These are phyloP conservation scores for Leucocoprinus sp. DNA, from an alignment of 768 basidiomycete species.

Conservation along the genomic window DNA sequence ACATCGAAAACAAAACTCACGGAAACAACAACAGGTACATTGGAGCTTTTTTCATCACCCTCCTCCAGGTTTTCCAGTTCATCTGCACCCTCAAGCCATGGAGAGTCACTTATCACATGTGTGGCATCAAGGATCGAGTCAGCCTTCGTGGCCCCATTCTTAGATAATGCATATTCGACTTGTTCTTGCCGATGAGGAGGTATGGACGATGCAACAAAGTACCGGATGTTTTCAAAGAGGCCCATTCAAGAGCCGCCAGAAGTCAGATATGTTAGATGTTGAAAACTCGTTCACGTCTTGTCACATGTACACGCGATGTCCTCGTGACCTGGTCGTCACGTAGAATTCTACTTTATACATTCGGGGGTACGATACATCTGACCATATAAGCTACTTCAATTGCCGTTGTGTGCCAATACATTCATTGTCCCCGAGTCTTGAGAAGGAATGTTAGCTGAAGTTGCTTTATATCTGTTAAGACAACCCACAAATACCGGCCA, in stretches of 20 bases:
- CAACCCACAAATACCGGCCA: slow-evolving; percentile 23
- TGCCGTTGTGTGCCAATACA: neutral
- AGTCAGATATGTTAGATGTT: no score
- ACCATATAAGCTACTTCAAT: neutral
- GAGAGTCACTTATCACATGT: slow-evolving; percentile 46
- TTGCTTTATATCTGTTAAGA: no score
- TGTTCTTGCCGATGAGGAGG: slow-evolving; percentile 31
- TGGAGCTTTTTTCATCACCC: slow-evolving; percentile 26
- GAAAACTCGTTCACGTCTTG: slow-evolving; percentile 1
- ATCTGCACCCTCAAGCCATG: slow-evolving; percentile 43
- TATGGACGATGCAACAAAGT: slow-evolving; percentile 44
- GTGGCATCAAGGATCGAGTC: slow-evolving; percentile 24
- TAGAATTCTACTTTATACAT: neutral
- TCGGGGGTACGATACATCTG: no score
- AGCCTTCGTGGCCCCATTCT: slow-evolving; percentile 39
- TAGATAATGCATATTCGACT: slow-evolving; percentile 38
- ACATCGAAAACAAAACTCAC: slow-evolving; percentile 17
- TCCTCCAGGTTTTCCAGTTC: neutral
- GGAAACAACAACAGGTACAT: slow-evolving; percentile 28
- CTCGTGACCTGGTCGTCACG: neutral
- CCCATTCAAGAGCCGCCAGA: no score
- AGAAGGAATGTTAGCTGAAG: neutral
- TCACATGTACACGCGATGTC: neutral
- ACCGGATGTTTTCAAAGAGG: slow-evolving; percentile 34
- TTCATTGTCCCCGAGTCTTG: neutral